A percentile compares a stretch with the other conserved stretches of the same genome.
These are phyloP conservation scores for Eucalyptus brandiana DNA, from an alignment of 345 rosid species.

Conservation along the genomic window DNA sequence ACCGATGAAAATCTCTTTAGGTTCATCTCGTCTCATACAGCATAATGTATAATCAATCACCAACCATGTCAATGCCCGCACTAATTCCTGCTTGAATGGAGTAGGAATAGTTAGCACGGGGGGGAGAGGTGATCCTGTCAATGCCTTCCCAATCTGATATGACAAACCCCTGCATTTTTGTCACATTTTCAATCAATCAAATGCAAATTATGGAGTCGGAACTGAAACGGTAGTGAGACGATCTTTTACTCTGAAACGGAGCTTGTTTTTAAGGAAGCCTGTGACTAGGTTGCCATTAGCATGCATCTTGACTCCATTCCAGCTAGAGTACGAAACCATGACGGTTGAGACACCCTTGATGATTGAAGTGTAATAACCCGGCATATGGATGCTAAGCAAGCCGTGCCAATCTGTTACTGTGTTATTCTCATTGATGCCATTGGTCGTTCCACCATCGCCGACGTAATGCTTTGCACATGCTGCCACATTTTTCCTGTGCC, in stretches of 20 bases:
- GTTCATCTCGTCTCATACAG: neutral
- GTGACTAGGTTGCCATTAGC: constrained; percentile 53
- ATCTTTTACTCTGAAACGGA: constrained; percentile 45
- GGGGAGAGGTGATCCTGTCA: constrained; percentile 54
- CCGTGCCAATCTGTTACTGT: constrained; percentile 41
- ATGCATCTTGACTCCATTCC: constrained; percentile 87
- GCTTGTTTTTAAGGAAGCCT: constrained; percentile 60
- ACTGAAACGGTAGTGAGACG: neutral
- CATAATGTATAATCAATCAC: neutral
- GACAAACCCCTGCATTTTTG: constrained; percentile 35
- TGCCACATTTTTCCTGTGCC: constrained; percentile 57
- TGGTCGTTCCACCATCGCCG: constrained; percentile 85
- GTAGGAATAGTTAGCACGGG: constrained; percentile 51
- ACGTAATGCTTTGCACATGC: constrained; percentile 94
- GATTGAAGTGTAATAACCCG: constrained; percentile 54
- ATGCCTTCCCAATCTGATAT: constrained; percentile 64
- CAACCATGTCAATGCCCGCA: constrained; percentile 69
- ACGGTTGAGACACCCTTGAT: constrained; percentile 78
- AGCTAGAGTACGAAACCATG: constrained; percentile 92
- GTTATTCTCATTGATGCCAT: constrained; percentile 72
- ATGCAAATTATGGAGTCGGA: neutral
- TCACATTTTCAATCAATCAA: neutral
- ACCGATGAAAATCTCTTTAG: neutral
- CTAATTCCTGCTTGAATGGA: constrained; percentile 29
- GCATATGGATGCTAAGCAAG: constrained; percentile 61